A percentile compares a stretch with the other conserved stretches of the same genome.
Evolutionary conservation across 2,329 filamentous ascomycete genomes (phyloP).

Genomic region (Fusarium sp.): DNA sequence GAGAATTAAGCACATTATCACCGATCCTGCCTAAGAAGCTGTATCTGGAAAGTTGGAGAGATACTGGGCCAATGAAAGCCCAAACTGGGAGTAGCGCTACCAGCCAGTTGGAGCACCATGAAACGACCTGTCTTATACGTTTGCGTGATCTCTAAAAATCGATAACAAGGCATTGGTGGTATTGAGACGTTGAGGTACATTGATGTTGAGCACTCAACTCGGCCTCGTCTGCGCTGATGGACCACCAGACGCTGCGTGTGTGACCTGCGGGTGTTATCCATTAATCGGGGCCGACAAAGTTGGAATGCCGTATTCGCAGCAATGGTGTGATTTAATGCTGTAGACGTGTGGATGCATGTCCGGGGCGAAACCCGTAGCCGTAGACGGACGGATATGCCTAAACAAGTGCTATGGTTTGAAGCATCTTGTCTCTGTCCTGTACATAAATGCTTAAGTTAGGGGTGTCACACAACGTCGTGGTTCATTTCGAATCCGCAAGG

Average conservation of each 20-base stretch:
- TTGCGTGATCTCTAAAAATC: slow-evolving; percentile 8
- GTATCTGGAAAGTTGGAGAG: slow-evolving; percentile 24
- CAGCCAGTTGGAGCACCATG: slow-evolving; percentile 33
- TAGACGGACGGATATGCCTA: slow-evolving; percentile 32
- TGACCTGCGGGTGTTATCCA: slow-evolving; percentile 20
- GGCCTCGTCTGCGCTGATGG: slow-evolving; percentile 14
- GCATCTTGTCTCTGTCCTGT: slow-evolving; percentile 31
- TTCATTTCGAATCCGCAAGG: slow-evolving; percentile 31
- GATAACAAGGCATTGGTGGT: slow-evolving; percentile 11
- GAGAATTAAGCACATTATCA: slow-evolving; percentile 31
- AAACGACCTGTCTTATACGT: slow-evolving; percentile 26
- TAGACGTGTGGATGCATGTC: slow-evolving; percentile 36
- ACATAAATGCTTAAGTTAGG: slow-evolving; percentile 12
- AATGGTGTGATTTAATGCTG: slow-evolving; percentile 39
- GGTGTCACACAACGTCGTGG: slow-evolving; percentile 36
- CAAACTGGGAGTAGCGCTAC: slow-evolving; percentile 13
- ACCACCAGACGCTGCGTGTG: slow-evolving; percentile 17
- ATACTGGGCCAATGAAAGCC: slow-evolving; percentile 24
- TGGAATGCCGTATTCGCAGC: slow-evolving; percentile 27
- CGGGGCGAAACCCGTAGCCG: slow-evolving; percentile 35
- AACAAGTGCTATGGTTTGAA: slow-evolving; percentile 25
- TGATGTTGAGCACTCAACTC: slow-evolving; percentile 3
- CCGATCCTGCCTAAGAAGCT: slow-evolving; percentile 26
- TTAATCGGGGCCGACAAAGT: slow-evolving; percentile 23
- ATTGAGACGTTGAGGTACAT: not conserved